A percentile compares a stretch with the other conserved stretches of the same genome.
These are phyloP conservation scores for Lipomyces spencermartinsiae DNA, from an alignment of 805 yeast species.

Conservation along the genomic window DNA sequence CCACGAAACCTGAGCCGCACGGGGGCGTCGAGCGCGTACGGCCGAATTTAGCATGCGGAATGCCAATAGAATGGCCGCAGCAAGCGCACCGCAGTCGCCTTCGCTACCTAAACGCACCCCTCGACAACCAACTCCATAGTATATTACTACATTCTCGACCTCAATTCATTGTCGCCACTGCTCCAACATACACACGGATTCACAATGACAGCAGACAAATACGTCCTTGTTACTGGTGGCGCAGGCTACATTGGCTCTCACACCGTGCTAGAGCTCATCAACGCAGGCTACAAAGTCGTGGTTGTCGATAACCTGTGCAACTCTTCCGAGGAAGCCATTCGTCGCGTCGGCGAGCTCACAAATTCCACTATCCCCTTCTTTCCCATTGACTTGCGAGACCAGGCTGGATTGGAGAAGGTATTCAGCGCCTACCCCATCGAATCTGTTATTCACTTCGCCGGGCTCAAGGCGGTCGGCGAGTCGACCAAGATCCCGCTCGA, in stretches of 20 bases:
- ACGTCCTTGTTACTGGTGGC: constrained; percentile 80
- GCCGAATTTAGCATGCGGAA: neutral
- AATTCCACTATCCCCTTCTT: constrained; percentile 56
- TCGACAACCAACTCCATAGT: no score
- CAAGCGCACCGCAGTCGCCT: neutral
- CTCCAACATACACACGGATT: neutral
- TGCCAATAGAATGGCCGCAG: neutral
- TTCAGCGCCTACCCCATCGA: constrained; percentile 57
- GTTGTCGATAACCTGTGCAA: constrained; percentile 73
- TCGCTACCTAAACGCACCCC: no score
- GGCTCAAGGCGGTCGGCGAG: constrained; percentile 84
- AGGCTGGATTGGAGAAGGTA: constrained; percentile 54
- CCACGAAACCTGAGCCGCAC: neutral
- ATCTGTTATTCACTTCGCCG: constrained; percentile 80
- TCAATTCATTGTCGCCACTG: neutral
- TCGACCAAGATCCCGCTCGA: constrained; percentile 68
- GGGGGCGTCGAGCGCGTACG: neutral
- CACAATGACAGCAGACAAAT: constrained; percentile 39
- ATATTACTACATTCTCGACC: no score
- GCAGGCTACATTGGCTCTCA: constrained; percentile 89
- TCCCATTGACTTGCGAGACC: constrained; percentile 63
- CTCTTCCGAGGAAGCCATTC: constrained; percentile 69
- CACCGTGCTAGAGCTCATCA: constrained; percentile 67
- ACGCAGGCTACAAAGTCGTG: constrained; percentile 71
- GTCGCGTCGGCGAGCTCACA: constrained; percentile 64